These are phyloP conservation scores for Thalassiosira livingstoniorum DNA, from an alignment of 352 stramenopile species.

Conservation along the genomic window DNA sequence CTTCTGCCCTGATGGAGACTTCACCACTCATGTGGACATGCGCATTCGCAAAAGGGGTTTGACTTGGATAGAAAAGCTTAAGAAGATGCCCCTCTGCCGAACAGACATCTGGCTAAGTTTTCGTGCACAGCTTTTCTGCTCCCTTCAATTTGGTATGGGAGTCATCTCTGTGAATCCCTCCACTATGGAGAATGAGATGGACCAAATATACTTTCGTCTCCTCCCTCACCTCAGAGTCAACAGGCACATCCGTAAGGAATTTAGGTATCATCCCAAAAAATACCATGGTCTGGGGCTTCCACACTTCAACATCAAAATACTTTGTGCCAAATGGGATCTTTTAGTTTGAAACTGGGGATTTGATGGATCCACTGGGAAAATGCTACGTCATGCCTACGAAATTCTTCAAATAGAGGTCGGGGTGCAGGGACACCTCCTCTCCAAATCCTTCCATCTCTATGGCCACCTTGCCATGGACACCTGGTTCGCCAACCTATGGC, in stretches of 20 bases:
- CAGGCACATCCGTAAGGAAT: constrained; percentile 24
- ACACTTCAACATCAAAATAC: constrained; percentile 21
- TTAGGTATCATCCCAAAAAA: background rate
- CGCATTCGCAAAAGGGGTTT: constrained; percentile 9
- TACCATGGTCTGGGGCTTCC: constrained; percentile 36
- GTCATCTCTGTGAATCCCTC: background rate
- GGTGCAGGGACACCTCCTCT: background rate
- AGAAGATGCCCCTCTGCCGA: too few species aligned
- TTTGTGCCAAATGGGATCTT: background rate
- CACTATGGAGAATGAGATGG: background rate
- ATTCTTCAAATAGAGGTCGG: constrained; percentile 22
- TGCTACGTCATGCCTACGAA: background rate
- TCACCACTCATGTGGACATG: background rate
- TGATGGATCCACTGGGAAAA: background rate
- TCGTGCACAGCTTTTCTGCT: too few species aligned
- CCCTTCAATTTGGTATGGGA: too few species aligned
- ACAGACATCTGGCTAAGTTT: too few species aligned
- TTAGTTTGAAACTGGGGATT: constrained; percentile 3
- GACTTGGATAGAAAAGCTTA: background rate
- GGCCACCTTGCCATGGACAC: background rate
- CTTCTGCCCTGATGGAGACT: background rate
- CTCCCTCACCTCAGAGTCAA: constrained; percentile 21
- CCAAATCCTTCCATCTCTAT: background rate
- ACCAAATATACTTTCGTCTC: constrained; percentile 10
- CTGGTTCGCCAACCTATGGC: too few species aligned